Conservation (phyloP, 495 filamentous ascomycete genomes). For the Glonium stellatum region DNA sequence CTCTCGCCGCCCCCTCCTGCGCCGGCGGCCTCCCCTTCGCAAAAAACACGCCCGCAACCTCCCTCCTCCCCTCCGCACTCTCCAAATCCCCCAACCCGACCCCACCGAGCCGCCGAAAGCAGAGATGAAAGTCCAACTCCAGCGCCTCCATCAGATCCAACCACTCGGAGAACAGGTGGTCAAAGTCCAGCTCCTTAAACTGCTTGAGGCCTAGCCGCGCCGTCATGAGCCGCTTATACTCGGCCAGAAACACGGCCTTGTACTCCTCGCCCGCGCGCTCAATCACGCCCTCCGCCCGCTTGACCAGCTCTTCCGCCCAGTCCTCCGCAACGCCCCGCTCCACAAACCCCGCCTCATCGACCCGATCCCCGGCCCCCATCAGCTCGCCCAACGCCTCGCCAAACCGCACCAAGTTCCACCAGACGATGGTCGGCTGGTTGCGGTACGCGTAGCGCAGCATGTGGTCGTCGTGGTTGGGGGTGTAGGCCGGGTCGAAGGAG, state of each 20-base stretch:
- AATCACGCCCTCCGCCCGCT: constrained; percentile 77
- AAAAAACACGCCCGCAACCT: constrained; percentile 62
- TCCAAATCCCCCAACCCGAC: constrained; percentile 52
- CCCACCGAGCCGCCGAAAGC: constrained; percentile 68
- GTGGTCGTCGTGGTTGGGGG: constrained; percentile 93
- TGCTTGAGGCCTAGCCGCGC: constrained; percentile 65
- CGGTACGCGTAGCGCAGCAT: constrained; percentile 80
- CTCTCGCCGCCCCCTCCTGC: constrained; percentile 54
- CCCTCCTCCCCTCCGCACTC: constrained; percentile 51
- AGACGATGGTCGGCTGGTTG: constrained; percentile 92
- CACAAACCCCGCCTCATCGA: constrained; percentile 65
- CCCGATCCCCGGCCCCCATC: constrained; percentile 59
- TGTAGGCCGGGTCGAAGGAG: constrained; percentile 89
- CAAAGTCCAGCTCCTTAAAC: constrained; percentile 63
- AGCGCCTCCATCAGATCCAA: constrained; percentile 75
- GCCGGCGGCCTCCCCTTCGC: constrained; percentile 49
- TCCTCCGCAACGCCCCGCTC: constrained; percentile 63
- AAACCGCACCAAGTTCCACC: constrained; percentile 95
- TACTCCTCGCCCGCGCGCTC: constrained; percentile 72
- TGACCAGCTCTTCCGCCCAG: constrained; percentile 58
- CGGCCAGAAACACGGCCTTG: constrained; percentile 71
- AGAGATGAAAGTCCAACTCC: constrained; percentile 85
- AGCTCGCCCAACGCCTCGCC: constrained; percentile 89
- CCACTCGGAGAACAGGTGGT: constrained; percentile 64
- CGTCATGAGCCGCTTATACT: constrained; percentile 81